Evolutionary conservation across 495 filamentous ascomycete species (phyloP), one percentile per base, ranked within the genome.

Genomic region (Hyphodiscus hymeniophilus): DNA sequence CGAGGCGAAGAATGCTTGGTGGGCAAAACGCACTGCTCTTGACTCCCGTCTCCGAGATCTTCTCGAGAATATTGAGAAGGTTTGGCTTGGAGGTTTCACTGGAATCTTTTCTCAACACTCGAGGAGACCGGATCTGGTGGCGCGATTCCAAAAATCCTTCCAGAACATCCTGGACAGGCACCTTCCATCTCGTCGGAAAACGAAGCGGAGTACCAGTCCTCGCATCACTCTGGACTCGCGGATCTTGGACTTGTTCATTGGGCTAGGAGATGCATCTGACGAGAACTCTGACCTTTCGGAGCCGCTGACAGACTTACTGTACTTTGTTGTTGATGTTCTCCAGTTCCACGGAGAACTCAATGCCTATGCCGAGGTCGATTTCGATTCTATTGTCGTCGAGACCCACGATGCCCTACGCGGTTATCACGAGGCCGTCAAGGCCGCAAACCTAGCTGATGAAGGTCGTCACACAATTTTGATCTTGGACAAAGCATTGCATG

Each of bases 321-420:
- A 95, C 63, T 97, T 96, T 58, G 87, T 97, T 7, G 81, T 97
- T 3, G 92, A 98, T 60, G 90, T 97, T 41, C 68, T 97, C 22
- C 94, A 97, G 64, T 98, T 97, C 65, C 86, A 94, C 53, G 92
- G 92, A 1, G 92, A 98, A 65, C 77, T 81, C 24, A 97, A 97
- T 63, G 92, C 94, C 2, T 96, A 95, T 67, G 94, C 97, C 60
- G 92, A 98, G 67, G 84, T 98, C 56, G 90, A 98, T 61, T 91
- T 95, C 54, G 92, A 98, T 58, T 75, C 79, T 42, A 89, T 96
- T 73, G 79, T 85, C 13, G 71, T 96, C 15, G 88, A 92, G 32
- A 87, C 85, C 1, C 73, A 82, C 6, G 88, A 94, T 61, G 86
- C 88, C 4, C 66, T 97, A 15, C 73, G 81, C 21, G 69, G 76